Evolutionary conservation across 441 rosid species (phyloP).

Genomic region (Croton setiger): DNA sequence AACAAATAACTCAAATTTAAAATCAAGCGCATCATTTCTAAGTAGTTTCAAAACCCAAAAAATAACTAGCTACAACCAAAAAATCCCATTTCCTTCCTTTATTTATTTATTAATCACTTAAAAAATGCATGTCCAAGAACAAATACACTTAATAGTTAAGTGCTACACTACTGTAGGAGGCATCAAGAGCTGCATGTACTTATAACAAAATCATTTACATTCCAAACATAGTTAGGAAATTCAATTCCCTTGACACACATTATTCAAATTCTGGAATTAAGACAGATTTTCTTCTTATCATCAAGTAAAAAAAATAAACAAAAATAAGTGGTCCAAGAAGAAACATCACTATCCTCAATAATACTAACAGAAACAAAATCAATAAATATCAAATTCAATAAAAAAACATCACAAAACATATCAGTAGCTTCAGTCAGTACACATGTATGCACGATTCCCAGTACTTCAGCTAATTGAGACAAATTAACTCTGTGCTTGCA

Average conservation of each 20-base stretch:
- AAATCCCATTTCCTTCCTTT: constrained; percentile 2
- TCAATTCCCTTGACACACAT: not conserved
- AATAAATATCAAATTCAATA: not conserved
- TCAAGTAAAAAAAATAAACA: not conserved
- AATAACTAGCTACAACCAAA: not conserved
- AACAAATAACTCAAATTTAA: not conserved
- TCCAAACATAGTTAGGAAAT: not conserved
- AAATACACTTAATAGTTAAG: not conserved
- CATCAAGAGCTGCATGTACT: not conserved
- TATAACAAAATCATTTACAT: not conserved
- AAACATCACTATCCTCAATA: constrained; percentile 7
- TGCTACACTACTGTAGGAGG: not conserved
- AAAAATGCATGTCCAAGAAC: not conserved
- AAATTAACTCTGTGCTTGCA: not conserved
- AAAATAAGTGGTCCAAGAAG: constrained; percentile 15
- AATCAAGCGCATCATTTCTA: not conserved
- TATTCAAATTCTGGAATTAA: not conserved
- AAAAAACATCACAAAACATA: not conserved
- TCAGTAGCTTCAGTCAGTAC: not conserved
- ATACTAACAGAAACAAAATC: not conserved
- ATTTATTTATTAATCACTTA: not conserved
- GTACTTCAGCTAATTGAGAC: not conserved
- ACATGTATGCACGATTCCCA: not conserved
- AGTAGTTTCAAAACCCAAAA: not conserved
- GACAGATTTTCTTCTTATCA: not conserved